A percentile compares a stretch with the other conserved stretches of the same genome.
These are phyloP conservation scores for Solanum phureja DNA, from an alignment of 257 asterid species.

Conservation along the genomic window DNA sequence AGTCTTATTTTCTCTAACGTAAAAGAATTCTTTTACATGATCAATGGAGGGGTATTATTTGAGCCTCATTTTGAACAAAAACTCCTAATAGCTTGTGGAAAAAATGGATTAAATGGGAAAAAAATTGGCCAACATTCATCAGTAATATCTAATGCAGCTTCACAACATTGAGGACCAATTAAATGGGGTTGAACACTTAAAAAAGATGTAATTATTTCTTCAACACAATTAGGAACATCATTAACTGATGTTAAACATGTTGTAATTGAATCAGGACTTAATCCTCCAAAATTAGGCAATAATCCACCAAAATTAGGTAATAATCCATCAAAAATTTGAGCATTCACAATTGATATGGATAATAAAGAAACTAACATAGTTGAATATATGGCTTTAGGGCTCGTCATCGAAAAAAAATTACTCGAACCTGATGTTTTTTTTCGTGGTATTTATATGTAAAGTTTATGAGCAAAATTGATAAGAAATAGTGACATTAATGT, in stretches of 20 bases:
- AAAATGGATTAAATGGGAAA: slow-evolving; percentile 11
- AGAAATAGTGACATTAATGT: not conserved
- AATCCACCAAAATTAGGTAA: not conserved
- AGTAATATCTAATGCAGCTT: slow-evolving; percentile 1
- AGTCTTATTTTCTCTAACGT: not conserved
- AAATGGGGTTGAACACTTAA: slow-evolving; percentile 2
- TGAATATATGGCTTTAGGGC: not conserved
- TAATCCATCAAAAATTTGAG: not conserved
- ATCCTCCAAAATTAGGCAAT: not conserved
- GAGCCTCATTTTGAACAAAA: not conserved
- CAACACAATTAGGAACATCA: slow-evolving; percentile 10
- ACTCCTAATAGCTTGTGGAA: slow-evolving; percentile 6
- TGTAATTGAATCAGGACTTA: not conserved
- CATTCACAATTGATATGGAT: not conserved
- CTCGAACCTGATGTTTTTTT: not conserved
- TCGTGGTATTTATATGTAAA: not conserved
- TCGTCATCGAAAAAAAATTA: not conserved
- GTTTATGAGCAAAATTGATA: not conserved
- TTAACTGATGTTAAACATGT: slow-evolving; percentile 10
- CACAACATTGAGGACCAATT: slow-evolving; percentile 20
- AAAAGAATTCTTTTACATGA: not conserved
- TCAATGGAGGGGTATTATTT: not conserved
- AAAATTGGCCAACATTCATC: slow-evolving; percentile 16
- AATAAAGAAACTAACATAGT: not conserved
- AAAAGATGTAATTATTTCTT: slow-evolving; percentile 10